Conservation (phyloP, 2,329 filamentous ascomycete genomes). For the Byssoonygena ceratinophila region DNA sequence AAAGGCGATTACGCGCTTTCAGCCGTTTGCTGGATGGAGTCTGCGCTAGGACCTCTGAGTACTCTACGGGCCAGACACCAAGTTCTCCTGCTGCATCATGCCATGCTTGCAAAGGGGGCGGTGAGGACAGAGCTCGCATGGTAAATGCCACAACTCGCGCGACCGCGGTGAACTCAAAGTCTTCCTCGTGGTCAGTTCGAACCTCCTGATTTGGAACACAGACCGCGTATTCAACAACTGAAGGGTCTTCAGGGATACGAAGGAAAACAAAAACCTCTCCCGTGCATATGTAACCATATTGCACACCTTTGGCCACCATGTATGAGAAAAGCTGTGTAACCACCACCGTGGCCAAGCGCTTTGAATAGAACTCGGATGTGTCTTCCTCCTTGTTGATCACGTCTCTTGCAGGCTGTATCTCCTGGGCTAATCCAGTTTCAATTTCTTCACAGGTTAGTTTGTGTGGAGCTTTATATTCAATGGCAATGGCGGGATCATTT, state of each 20-base stretch:
- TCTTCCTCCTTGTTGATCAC: constrained; percentile 21
- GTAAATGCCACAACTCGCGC: constrained; percentile 33
- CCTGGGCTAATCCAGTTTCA: constrained; percentile 19
- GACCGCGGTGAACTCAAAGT: constrained; percentile 32
- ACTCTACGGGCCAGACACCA: constrained; percentile 28
- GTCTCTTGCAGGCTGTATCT: constrained; percentile 21
- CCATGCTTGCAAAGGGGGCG: constrained; percentile 10
- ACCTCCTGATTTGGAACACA: constrained; percentile 26
- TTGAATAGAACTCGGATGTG: constrained; percentile 22
- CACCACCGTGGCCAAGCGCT: constrained; percentile 21
- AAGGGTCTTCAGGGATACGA: constrained; percentile 24
- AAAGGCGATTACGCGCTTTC: constrained; percentile 1
- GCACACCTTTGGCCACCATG: constrained; percentile 22
- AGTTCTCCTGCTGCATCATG: constrained; percentile 18
- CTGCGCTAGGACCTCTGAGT: constrained; percentile 12
- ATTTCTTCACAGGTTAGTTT: constrained; percentile 21
- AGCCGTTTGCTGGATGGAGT: constrained; percentile 8
- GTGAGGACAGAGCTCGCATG: constrained; percentile 7
- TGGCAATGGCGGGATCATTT: constrained; percentile 19
- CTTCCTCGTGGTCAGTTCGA: constrained; percentile 16
- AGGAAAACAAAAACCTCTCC: constrained; percentile 27
- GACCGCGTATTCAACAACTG: constrained; percentile 26
- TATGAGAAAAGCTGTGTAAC: constrained; percentile 26
- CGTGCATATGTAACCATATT: constrained; percentile 24
- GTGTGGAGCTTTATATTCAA: constrained; percentile 25